phyloP scores from a whole-genome alignment of 768 basidiomycete genomes.

The Macrocybe gigantea region DNA sequence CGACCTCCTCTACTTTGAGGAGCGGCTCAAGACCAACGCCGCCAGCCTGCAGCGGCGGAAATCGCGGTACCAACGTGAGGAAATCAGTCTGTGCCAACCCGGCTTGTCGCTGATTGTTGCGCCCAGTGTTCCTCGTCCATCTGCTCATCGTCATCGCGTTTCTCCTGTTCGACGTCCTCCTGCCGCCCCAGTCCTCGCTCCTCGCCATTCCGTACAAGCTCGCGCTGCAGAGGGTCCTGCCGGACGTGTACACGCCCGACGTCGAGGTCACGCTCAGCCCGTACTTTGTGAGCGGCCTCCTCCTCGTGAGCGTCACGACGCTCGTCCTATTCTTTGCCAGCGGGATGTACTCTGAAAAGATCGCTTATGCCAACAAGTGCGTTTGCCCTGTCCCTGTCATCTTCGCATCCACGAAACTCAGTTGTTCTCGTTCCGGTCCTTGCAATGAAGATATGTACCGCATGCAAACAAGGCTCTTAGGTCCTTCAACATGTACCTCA shows the following conservation, averaged over 20 bases:
- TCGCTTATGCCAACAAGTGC: constrained; percentile 92
- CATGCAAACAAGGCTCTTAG: constrained; percentile 91
- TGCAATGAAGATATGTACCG: constrained; percentile 77
- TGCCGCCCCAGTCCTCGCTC: constrained; percentile 57
- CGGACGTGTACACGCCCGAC: constrained; percentile 40
- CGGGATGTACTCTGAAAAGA: constrained; percentile 95
- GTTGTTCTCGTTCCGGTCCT: background rate
- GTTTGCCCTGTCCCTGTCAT: constrained; percentile 20
- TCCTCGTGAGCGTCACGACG: constrained; percentile 87
- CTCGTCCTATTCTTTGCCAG: constrained; percentile 93
- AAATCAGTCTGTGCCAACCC: background rate
- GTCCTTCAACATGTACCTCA: constrained; percentile 95
- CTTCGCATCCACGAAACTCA: background rate
- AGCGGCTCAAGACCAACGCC: constrained; percentile 92
- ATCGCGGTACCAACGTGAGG: constrained; percentile 75
- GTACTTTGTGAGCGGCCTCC: constrained; percentile 71
- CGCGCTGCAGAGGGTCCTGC: constrained; percentile 43
- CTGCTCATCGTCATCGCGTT: constrained; percentile 64
- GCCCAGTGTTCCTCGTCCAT: constrained; percentile 68
- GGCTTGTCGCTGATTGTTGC: background rate
- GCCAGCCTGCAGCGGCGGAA: constrained; percentile 75
- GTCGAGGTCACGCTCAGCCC: constrained; percentile 50
- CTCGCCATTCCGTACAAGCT: constrained; percentile 57
- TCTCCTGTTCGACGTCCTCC: constrained; percentile 68
- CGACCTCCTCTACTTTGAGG: constrained; percentile 91